Conservation (phyloP, 2,329 filamentous ascomycete genomes). For the Neofusicoccum kwambonambiense region DNA sequence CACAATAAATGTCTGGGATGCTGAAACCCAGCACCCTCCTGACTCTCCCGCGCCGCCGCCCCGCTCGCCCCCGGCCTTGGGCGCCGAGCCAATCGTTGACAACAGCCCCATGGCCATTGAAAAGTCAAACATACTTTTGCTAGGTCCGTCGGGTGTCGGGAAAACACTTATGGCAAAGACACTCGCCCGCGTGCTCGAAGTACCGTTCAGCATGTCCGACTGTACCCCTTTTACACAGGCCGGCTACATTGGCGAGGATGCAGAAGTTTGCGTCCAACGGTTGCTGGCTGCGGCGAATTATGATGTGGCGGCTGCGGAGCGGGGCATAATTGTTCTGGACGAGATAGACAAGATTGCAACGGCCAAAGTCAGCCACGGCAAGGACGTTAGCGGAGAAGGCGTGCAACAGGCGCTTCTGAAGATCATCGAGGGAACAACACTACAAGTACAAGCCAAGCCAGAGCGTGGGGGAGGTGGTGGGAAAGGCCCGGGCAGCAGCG, state of each 20-base stretch:
- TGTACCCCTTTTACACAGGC: conserved; percentile 96
- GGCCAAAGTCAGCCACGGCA: conserved; percentile 80
- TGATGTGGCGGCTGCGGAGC: conserved; percentile 77
- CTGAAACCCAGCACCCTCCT: conserved; percentile 22
- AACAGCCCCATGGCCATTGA: conserved; percentile 71
- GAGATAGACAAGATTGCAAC: conserved; percentile 97
- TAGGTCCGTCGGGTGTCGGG: conserved; percentile 91
- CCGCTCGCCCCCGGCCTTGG: conserved; percentile 27
- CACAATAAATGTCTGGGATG: conserved; percentile 41
- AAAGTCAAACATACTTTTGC: conserved; percentile 89
- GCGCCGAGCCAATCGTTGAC: conserved; percentile 51
- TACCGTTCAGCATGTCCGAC: conserved; percentile 93
- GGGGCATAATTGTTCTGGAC: conserved; percentile 92
- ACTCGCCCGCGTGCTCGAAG: conserved; percentile 85
- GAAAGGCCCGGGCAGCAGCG: conserved; percentile 23
- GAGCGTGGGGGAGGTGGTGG: conserved; percentile 55
- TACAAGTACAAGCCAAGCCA: conserved; percentile 87
- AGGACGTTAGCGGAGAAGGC: conserved; percentile 93
- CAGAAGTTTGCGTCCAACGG: conserved; percentile 91
- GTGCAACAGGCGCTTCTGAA: conserved; percentile 95
- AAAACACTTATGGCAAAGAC: conserved; percentile 97
- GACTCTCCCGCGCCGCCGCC: conserved; percentile 23
- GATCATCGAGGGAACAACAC: conserved; percentile 91
- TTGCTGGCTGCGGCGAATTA: conserved; percentile 89
- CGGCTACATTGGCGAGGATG: conserved; percentile 96